Base-by-base conservation (phyloP, 2,329 filamentous ascomycete species). In the Claviceps purpurea region DNA sequence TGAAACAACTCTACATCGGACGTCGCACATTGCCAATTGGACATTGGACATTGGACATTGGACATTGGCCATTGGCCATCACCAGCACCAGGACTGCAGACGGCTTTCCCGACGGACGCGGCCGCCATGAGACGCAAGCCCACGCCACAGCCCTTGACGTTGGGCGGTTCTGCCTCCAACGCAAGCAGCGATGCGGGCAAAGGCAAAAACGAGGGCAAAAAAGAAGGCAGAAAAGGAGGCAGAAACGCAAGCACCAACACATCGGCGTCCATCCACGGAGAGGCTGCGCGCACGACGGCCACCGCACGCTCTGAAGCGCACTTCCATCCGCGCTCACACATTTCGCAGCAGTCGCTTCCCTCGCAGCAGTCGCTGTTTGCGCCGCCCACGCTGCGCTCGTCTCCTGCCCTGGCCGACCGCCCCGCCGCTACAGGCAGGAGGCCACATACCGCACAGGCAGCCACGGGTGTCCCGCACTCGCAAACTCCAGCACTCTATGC, bases 71-170 rank as follows among this genome's bases (percentile, higher is more conserved):
- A 34, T 34, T 34, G 30, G 30, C 10, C 30, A 11, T 34, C 18
- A 42, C 20, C 8, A 18, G 18, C 18, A 42, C 20, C 40, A 42
- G 40, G 30, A 34, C 30, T 34, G 30, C n/a, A 42, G n/a, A 20
- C 10, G 5, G n/a, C 18, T 8, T 5, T 8, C 18, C 8, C 4
- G 18, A 22, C 18, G 20, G n/a, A 42, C 43, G 37, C 50, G 42
- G 50, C 52, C 55, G 55, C 59, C 30, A 80, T 80, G 77, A 76
- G 72, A 68, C 77, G 77, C 65, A 81, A 78, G 68, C 68, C 73
- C 62, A 75, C 72, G 67, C 77, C 76, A 58, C 73, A 79, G 70
- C 76, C 77, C 67, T 72, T 80, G 68, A 67, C 72, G 64, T 70
- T 80, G 66, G 68, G 70, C 61, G 70, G 70, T 56, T 59, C 66